Conservation (phyloP, 805 yeast species). For the Starmerella floris region DNA sequence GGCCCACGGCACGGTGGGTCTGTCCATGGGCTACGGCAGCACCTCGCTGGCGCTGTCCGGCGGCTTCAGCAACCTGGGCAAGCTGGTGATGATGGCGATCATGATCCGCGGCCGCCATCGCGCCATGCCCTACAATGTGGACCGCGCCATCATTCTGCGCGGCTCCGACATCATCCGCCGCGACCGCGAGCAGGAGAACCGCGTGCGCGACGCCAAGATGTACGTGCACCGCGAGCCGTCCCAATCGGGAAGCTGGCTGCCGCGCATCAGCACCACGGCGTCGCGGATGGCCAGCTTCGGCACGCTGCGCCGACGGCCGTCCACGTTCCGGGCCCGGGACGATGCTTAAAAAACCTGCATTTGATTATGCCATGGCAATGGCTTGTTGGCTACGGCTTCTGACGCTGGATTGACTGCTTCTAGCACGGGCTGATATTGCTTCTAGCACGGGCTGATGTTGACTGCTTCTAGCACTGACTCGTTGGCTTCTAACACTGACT, state of each 20-base stretch:
- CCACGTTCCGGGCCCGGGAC: not conserved
- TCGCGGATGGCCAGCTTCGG: conserved; percentile 14
- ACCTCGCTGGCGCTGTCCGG: conserved; percentile 58
- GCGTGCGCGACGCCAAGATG: conserved; percentile 16
- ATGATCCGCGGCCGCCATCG: conserved; percentile 93
- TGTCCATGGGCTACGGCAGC: conserved; percentile 71
- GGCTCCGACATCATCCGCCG: conserved; percentile 35
- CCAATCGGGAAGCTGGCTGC: conserved; percentile 14
- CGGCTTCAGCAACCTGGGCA: conserved; percentile 58
- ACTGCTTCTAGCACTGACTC: too few species aligned
- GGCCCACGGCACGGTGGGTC: conserved; percentile 94
- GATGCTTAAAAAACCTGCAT: not conserved
- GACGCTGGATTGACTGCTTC: too few species aligned
- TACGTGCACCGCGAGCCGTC: conserved; percentile 12
- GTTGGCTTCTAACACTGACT: too few species aligned
- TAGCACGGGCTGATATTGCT: too few species aligned
- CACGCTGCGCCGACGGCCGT: conserved; percentile 11
- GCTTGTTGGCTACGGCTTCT: not conserved
- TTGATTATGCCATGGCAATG: too few species aligned
- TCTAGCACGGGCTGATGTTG: too few species aligned
- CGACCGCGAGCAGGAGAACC: conserved; percentile 20
- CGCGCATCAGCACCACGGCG: conserved; percentile 19
- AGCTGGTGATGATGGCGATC: conserved; percentile 74
- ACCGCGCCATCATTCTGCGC: conserved; percentile 84
- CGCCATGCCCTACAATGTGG: conserved; percentile 86